These are phyloP conservation scores for Exserohilum rostratum DNA, from an alignment of 2,329 filamentous ascomycete species.

Conservation along the genomic window DNA sequence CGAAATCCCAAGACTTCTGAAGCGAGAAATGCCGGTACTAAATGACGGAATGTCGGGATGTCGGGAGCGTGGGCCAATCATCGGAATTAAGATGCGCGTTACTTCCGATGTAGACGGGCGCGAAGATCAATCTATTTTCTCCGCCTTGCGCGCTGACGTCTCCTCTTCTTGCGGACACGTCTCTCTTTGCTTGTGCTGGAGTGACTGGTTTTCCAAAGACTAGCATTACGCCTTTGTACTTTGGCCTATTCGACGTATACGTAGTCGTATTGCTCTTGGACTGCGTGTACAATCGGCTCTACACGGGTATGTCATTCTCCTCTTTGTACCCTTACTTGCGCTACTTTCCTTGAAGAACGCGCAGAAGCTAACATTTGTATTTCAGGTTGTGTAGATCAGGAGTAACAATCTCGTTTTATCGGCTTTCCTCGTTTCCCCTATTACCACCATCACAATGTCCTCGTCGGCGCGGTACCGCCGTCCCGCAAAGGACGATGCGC, in stretches of 20 bases:
- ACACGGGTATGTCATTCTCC: neutral
- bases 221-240: neutral
- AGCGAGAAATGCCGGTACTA: neutral
- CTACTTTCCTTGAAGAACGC: neutral
- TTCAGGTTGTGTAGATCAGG: neutral
- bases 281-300: neutral
- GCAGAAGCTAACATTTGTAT: neutral
- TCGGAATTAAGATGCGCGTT: conserved; percentile 16
- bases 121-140: conserved; percentile 22
- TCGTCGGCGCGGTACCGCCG: conserved; percentile 32
- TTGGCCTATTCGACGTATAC: neutral
- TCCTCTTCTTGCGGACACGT: conserved; percentile 15
- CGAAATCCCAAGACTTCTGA: neutral
- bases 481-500: conserved; percentile 13
- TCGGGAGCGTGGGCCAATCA: conserved; percentile 18
- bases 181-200: neutral
- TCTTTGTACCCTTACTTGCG: neutral
- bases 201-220: neutral
- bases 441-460: conserved; percentile 22
- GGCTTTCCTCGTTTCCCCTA: neutral
- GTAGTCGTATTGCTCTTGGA: neutral
- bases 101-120: conserved; percentile 10
- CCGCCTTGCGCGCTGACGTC: conserved; percentile 8
- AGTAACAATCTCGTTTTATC: neutral
- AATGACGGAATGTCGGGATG: conserved; percentile 20